These are phyloP conservation scores for Rhodotorula sp. DNA, from an alignment of 1,284 basidiomycete genomes.

Conservation along the genomic window DNA sequence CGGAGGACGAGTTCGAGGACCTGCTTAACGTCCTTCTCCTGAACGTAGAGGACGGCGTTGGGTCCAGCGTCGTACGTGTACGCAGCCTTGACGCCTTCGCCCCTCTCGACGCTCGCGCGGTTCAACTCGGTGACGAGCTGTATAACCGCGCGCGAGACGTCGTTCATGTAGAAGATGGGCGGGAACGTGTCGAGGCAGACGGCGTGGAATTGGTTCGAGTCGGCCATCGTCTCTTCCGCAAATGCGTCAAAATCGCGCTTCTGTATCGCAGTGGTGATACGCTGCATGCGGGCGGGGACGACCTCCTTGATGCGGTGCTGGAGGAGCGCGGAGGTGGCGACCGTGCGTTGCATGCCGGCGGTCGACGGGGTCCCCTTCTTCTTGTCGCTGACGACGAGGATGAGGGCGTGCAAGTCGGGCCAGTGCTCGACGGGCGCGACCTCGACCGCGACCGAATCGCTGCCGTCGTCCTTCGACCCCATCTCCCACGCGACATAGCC, in stretches of 20 bases:
- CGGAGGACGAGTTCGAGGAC: constrained; percentile 70
- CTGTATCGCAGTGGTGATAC: constrained; percentile 76
- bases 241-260: constrained; percentile 82
- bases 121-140: constrained; percentile 89
- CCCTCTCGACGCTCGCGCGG: constrained; percentile 65
- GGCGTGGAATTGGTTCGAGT: constrained; percentile 98
- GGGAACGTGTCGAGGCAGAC: constrained; percentile 94
- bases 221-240: constrained; percentile 88
- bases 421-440: constrained; percentile 84
- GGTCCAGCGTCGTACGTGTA: constrained; percentile 99
- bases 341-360: constrained; percentile 94
- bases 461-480: constrained; percentile 66
- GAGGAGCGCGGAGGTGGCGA: constrained; percentile 84
- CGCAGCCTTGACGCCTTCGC: constrained; percentile 72
- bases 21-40: constrained; percentile 70
- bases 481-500: constrained; percentile 96
- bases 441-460: constrained; percentile 83
- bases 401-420: constrained; percentile 94
- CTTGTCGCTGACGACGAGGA: constrained; percentile 92
- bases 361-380: constrained; percentile 97
- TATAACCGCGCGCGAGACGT: constrained; percentile 83
- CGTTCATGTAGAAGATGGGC: constrained; percentile 99
- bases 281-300: constrained; percentile 83
- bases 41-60: constrained; percentile 95
- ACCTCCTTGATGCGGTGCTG: constrained; percentile 83